phyloP scores from a whole-genome alignment of 2,329 filamentous ascomycete species.

The Knoxdaviesia capensis region DNA sequence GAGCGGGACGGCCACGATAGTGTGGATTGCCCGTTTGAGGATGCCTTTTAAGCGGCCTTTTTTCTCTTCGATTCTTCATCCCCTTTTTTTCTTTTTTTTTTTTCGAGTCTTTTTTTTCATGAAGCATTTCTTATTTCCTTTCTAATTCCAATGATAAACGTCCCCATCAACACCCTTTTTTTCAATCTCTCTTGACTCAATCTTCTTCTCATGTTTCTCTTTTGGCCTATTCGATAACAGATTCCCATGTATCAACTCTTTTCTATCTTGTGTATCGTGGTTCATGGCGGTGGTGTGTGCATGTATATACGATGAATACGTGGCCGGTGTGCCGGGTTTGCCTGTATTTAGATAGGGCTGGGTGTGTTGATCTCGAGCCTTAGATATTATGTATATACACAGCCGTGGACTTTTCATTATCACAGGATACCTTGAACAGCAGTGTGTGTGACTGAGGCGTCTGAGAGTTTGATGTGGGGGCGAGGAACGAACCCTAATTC shows the following conservation, averaged over 20 bases:
- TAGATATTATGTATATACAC: too few species aligned
- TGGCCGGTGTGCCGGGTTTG: not conserved
- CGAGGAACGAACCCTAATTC: too few species aligned
- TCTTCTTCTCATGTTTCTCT: not conserved
- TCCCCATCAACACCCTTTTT: not conserved
- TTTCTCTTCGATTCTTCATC: not conserved
- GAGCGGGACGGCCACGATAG: conserved; percentile 94
- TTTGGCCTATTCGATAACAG: not conserved
- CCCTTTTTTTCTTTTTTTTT: not conserved
- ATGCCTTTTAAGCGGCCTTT: conserved; percentile 36
- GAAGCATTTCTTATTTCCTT: not conserved
- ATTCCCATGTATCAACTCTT: not conserved
- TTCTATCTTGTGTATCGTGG: not conserved
- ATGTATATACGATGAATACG: not conserved
- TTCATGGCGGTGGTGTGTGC: not conserved
- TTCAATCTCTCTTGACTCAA: not conserved
- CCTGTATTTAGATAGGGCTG: not conserved
- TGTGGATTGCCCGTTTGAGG: conserved; percentile 84
- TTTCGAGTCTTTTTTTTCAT: not conserved
- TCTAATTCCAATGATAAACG: not conserved
- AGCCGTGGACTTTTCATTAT: too few species aligned
- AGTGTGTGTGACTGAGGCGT: too few species aligned
- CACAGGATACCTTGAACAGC: too few species aligned
- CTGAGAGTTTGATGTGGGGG: too few species aligned
- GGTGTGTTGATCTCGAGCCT: not conserved